Evolutionary conservation across 148 eudicot species (phyloP), one percentile per base, ranked within the genome.

Genomic region (Amaranthus cruentus): DNA sequence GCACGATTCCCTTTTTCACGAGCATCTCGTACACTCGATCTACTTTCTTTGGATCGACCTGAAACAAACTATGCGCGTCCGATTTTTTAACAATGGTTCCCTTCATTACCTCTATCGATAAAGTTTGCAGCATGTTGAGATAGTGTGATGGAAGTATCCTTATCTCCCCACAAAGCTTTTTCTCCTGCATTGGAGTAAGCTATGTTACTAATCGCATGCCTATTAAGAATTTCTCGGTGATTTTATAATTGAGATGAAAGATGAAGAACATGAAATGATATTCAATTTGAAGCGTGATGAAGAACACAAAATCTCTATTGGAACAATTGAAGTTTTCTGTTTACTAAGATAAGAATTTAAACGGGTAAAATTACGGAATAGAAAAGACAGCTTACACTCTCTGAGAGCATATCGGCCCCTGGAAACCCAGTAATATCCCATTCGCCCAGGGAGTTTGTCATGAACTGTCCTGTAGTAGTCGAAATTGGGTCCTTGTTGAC

Each of bases 1-100:
- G 90, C 13, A 84, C 84, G 62, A 89, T 63, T 21, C 97, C 99
- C 83, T 90, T 96, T 77, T 84, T 85, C 78, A 86, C 74, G 72
- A 89, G 90, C 92, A 92, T 92, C 70, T 96, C 97, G 63, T 96
- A 92, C 62, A 96, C 88, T 75, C 85, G 77, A 80, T 96, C 99
- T 9, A 96, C 86, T 85, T 96, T 96, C 77, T 58, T 78, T 46
- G 94, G 88, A n/a, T 87, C 96, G 46, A 91, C 97, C 48, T 85
- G 79, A 75, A 96, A 87, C 73, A 90, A 79, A 49, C 75, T 52
- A 71, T 88, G 85, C 10, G 97, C 94, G 64, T 96, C 99, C 4
- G 94, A 77, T 79, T 87, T 96, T 77, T 87, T 81, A 38, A 76
- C 78, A 54, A 96, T 48, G 63, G 81, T 85, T 56, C 99, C 97